A percentile compares a stretch with the other conserved stretches of the same genome.
Conservation (phyloP, 208 protist species). For the Leishmania guyanensis region DNA sequence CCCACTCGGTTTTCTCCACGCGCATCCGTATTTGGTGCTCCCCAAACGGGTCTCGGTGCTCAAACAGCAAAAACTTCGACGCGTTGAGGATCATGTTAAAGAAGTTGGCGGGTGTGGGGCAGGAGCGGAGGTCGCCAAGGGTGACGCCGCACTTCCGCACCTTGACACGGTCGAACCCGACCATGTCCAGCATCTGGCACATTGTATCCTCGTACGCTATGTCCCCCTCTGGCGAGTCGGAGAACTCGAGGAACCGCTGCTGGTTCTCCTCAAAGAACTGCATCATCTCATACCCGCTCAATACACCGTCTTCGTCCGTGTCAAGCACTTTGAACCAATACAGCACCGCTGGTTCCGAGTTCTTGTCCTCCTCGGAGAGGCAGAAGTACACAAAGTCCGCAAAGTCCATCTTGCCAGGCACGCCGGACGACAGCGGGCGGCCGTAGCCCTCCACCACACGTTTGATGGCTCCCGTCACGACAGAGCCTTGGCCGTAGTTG, state of each 20-base stretch:
- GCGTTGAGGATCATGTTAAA: slow-evolving; percentile 97
- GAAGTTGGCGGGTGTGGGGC: slow-evolving; percentile 84
- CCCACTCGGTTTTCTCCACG: slow-evolving; percentile 90
- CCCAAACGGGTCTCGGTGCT: slow-evolving; percentile 90
- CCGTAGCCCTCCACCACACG: slow-evolving; percentile 81
- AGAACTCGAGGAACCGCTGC: slow-evolving; percentile 82
- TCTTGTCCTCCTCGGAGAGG: slow-evolving; percentile 97
- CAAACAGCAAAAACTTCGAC: slow-evolving; percentile 94
- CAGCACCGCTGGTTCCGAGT: slow-evolving; percentile 81
- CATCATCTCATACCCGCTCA: slow-evolving; percentile 94
- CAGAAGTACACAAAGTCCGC: slow-evolving; percentile 97
- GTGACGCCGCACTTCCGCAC: slow-evolving; percentile 68
- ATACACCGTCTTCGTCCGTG: slow-evolving; percentile 93
- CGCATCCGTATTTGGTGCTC: slow-evolving; percentile 74
- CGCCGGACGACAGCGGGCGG: slow-evolving; percentile 52
- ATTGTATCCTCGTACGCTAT: slow-evolving; percentile 87
- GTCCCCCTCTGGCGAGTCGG: slow-evolving; percentile 57
- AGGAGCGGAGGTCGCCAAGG: slow-evolving; percentile 91
- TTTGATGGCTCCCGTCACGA: slow-evolving; percentile 75
- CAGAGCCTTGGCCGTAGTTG: slow-evolving; percentile 81
- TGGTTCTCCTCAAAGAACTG: slow-evolving; percentile 94
- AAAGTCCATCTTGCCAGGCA: slow-evolving; percentile 83
- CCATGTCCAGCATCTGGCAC: slow-evolving; percentile 96
- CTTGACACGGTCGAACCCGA: slow-evolving; percentile 66
- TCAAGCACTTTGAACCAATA: slow-evolving; percentile 96